These are phyloP conservation scores for Xylariales sp. DNA, from an alignment of 2,329 filamentous ascomycete genomes.

Conservation along the genomic window DNA sequence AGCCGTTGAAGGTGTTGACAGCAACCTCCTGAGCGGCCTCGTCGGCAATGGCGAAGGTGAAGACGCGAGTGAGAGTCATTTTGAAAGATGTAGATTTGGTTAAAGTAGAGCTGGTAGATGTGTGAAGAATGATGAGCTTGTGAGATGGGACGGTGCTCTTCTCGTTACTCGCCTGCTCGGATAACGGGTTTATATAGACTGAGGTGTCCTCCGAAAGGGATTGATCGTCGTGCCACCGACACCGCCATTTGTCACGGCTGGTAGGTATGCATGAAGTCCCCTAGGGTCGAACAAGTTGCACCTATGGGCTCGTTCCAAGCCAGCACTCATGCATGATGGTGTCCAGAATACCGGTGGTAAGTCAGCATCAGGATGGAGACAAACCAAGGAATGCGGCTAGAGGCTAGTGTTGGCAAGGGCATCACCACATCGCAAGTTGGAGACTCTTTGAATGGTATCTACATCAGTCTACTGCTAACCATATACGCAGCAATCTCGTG, in stretches of 20 bases:
- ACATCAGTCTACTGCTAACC: not conserved
- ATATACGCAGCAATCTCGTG: not conserved
- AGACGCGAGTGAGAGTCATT: slow-evolving; percentile 38
- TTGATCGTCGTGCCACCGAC: slow-evolving; percentile 34
- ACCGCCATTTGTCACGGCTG: slow-evolving; percentile 37
- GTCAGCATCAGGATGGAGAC: slow-evolving; percentile 34
- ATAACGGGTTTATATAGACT: slow-evolving; percentile 37
- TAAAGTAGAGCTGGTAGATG: slow-evolving; percentile 6
- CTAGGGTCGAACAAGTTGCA: slow-evolving; percentile 18
- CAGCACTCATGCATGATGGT: slow-evolving; percentile 27
- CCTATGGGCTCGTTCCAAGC: slow-evolving; percentile 36
- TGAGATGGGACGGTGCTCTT: slow-evolving; percentile 24
- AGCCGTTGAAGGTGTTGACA: slow-evolving; percentile 35
- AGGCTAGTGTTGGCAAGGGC: slow-evolving; percentile 31
- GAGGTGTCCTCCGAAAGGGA: slow-evolving; percentile 19
- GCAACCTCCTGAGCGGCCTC: slow-evolving; percentile 31
- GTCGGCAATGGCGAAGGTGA: slow-evolving; percentile 35
- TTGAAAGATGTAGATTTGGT: slow-evolving; percentile 20
- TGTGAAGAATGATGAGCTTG: slow-evolving; percentile 25
- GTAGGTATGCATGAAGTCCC: slow-evolving; percentile 26
- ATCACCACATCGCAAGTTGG: slow-evolving; percentile 3
- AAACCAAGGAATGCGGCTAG: slow-evolving; percentile 28
- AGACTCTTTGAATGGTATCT: slow-evolving; percentile 14
- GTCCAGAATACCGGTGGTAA: slow-evolving; percentile 19
- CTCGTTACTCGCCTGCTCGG: not conserved